Evolutionary conservation across 1,139 yeast genomes (phyloP).

Genomic region (Pichia sp.): DNA sequence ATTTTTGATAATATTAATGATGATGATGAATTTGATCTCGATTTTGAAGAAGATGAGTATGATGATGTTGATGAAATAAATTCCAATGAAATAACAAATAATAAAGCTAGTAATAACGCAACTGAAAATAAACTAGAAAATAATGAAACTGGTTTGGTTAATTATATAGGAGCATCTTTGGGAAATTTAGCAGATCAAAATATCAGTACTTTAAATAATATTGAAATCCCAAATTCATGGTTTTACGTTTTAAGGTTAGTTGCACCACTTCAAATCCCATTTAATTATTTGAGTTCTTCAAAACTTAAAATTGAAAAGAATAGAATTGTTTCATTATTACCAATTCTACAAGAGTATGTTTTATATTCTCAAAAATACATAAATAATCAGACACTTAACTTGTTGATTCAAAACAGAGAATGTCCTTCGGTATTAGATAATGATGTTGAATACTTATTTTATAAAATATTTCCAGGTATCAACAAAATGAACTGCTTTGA

Average conservation of each 20-base stretch:
- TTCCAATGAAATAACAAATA: slow-evolving; percentile 15
- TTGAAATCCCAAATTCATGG: slow-evolving; percentile 41
- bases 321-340: slow-evolving; percentile 21
- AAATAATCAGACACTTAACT: slow-evolving; percentile 4
- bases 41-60: slow-evolving; percentile 8
- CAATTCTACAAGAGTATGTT: slow-evolving; percentile 27
- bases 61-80: too few relatives aligned
- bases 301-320: slow-evolving; percentile 26
- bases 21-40: slow-evolving; percentile 13
- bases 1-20: slow-evolving; percentile 11
- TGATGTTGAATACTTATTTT: slow-evolving; percentile 22
- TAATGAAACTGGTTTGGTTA: not conserved
- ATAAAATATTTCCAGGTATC: slow-evolving; percentile 25
- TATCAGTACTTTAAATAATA: not conserved
- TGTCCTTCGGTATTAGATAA: slow-evolving; percentile 19
- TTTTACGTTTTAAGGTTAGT: slow-evolving; percentile 61
- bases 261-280: slow-evolving; percentile 55
- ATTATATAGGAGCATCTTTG: not conserved
- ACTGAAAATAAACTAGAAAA: not conserved
- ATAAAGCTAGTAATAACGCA: slow-evolving; percentile 9
- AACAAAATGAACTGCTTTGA: slow-evolving; percentile 21
- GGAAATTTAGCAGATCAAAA: not conserved
- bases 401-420: slow-evolving; percentile 19
- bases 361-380: slow-evolving; percentile 22
- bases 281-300: slow-evolving; percentile 35